These are phyloP conservation scores for Peterozyma toletana DNA, from an alignment of 805 yeast genomes.

Conservation along the genomic window DNA sequence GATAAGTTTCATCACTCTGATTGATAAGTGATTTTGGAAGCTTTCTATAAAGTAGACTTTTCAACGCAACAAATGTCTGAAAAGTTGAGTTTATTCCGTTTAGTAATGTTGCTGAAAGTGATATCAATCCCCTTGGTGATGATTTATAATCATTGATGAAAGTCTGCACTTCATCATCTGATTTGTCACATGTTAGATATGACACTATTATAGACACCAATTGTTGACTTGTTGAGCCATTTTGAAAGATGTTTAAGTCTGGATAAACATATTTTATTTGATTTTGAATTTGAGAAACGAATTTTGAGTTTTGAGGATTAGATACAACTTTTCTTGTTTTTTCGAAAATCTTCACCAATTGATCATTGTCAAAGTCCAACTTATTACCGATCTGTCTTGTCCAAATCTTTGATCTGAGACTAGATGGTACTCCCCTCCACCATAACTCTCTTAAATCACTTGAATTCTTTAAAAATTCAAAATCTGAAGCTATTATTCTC, in stretches of 20 bases:
- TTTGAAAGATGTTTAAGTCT: conserved; percentile 1
- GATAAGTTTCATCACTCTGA: conserved; percentile 12
- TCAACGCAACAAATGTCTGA: conserved; percentile 16
- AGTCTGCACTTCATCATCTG: background rate
- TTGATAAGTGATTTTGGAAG: conserved; percentile 16
- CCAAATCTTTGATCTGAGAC: conserved; percentile 46
- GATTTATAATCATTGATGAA: background rate
- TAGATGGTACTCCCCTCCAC: conserved; percentile 54
- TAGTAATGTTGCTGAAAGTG: conserved; percentile 3
- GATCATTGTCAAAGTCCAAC: conserved; percentile 11
- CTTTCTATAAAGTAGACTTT: conserved; percentile 18
- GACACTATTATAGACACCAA: conserved; percentile 1
- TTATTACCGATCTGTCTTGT: conserved; percentile 30
- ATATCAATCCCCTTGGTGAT: conserved; percentile 1
- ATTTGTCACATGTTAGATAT: background rate
- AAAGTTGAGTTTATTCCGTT: conserved; percentile 1
- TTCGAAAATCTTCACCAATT: background rate
- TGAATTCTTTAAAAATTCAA: conserved; percentile 25
- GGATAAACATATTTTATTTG: conserved; percentile 3
- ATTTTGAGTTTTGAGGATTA: background rate
- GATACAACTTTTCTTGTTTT: background rate
- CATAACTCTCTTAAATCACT: conserved; percentile 40
- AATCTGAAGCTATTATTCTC: conserved; percentile 27
- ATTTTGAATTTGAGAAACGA: background rate
- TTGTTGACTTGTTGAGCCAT: background rate